Evolutionary conservation across 2,329 filamentous ascomycete genomes (phyloP), one percentile per base, ranked within the genome.

Genomic region (Ophiognomonia clavigignenti-juglandacearum): DNA sequence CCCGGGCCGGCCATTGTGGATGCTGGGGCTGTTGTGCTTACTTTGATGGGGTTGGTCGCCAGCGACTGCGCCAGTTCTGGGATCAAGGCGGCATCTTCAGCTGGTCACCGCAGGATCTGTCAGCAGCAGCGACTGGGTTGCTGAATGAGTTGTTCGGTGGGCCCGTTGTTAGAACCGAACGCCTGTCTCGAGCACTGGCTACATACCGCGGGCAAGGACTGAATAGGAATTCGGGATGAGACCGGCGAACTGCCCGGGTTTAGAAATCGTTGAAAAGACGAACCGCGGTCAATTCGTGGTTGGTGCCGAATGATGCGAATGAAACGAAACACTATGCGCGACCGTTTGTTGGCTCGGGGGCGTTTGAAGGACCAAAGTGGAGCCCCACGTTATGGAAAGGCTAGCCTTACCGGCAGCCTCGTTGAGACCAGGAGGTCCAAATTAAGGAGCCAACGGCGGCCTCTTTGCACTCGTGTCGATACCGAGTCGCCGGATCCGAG

Each of bases 401-500:
- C 5, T 4, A 16, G 29, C 20, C 18, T 27, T 22, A 20, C 24
- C 37, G 31, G 36, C 35, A 44, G 48, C 48, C 48, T 44, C 36
- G 23, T 29, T 29, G 20, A 18, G n/a, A 16, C 16, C 22, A 32
- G 29, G 35, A 13, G 24, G 24, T 26, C 29, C 10, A 32, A 32
- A 14, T 20, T 32, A 37, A 26, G 35, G 36, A 23, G 16, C 20
- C n/a, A 20, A 8, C 24, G 16, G 37, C 37, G 29, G 39, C 35
- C 39, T n/a, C 10, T 20, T 41, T n/a, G 23, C 19, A 16, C n/a
- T 32, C 6, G 24, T n/a, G 23, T 34, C 29, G 38, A 32, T 40
- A 48, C 36, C 48, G 37, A 51, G 45, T 26, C 18, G 14, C 26
- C 38, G 45, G 45, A 36, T 41, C 39, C 36, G 42, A 49, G 47